phyloP scores from a whole-genome alignment of 148 eudicot species.

The Polygonum maritimum region DNA sequence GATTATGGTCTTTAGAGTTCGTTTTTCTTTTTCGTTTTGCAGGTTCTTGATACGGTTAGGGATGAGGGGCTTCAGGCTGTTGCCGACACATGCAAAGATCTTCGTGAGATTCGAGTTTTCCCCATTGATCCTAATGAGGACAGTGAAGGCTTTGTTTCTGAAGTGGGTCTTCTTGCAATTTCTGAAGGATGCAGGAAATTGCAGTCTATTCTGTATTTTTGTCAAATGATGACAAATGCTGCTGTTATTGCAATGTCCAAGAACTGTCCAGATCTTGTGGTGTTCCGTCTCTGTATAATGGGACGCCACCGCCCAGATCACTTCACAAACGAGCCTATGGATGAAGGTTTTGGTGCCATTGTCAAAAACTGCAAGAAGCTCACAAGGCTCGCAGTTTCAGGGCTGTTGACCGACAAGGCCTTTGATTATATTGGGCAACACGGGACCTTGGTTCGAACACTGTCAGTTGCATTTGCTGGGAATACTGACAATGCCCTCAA shows the following conservation, averaged over 20 bases:
- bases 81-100: constrained; percentile 66
- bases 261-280: constrained; percentile 67
- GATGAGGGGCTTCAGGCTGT: constrained; percentile 88
- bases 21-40: constrained; percentile 6
- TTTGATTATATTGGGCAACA: constrained; percentile 61
- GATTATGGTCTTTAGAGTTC: too few species aligned
- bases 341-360: constrained; percentile 88
- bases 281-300: constrained; percentile 82
- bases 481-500: constrained; percentile 63
- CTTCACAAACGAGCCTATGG: constrained; percentile 70
- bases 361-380: constrained; percentile 85
- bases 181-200: constrained; percentile 67
- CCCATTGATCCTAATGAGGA: constrained; percentile 68
- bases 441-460: constrained; percentile 62
- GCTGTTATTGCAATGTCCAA: constrained; percentile 79
- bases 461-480: constrained; percentile 86
- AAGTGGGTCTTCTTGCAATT: constrained; percentile 71
- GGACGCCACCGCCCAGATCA: constrained; percentile 67
- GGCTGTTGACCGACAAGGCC: constrained; percentile 62
- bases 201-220: constrained; percentile 64
- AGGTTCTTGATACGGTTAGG: constrained; percentile 71
- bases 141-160: constrained; percentile 65
- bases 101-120: constrained; percentile 72
- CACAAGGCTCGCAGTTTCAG: constrained; percentile 72
- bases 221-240: constrained; percentile 84